phyloP scores from a whole-genome alignment of 1,139 yeast genomes.

The Sugiyamaella pinicola region DNA sequence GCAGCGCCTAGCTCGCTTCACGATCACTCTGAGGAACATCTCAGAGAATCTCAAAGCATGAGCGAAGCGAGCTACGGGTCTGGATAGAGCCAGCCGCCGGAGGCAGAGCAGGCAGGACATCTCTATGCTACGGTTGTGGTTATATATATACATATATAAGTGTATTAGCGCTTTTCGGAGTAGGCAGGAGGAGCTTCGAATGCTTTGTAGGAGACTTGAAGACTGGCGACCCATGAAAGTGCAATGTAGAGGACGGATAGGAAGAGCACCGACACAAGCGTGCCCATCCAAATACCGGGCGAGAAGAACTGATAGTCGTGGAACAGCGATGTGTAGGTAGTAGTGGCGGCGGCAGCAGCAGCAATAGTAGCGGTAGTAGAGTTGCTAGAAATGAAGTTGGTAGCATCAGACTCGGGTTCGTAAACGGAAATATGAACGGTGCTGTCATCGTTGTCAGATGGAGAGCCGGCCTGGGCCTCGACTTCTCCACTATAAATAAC shows the following conservation, averaged over 20 bases:
- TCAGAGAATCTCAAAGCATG: background rate
- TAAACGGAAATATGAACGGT: background rate
- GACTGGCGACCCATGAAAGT: slow-evolving; percentile 59
- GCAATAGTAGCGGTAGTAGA: slow-evolving; percentile 2
- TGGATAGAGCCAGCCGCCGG: too few relatives aligned
- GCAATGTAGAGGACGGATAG: slow-evolving; percentile 56
- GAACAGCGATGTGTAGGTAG: slow-evolving; percentile 41
- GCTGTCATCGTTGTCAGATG: slow-evolving; percentile 7
- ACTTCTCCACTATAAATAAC: slow-evolving; percentile 38
- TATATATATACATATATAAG: slow-evolving; percentile 1
- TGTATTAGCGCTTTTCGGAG: slow-evolving; percentile 19
- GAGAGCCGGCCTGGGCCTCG: background rate
- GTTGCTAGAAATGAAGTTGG: slow-evolving; percentile 20
- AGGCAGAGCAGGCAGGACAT: too few relatives aligned
- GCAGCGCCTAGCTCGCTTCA: background rate
- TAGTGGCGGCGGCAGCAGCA: background rate
- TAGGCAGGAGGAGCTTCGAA: slow-evolving; percentile 49
- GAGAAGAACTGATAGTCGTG: slow-evolving; percentile 54
- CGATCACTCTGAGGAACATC: background rate
- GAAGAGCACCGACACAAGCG: slow-evolving; percentile 58
- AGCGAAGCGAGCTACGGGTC: slow-evolving; percentile 6
- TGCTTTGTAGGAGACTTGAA: slow-evolving; percentile 70
- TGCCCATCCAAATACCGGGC: slow-evolving; percentile 70
- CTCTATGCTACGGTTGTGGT: slow-evolving; percentile 1
- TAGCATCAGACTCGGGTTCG: background rate